A percentile compares a stretch with the other conserved stretches of the same genome.
These are phyloP conservation scores for Cercospora sp. DNA, from an alignment of 2,329 filamentous ascomycete species.

Conservation along the genomic window DNA sequence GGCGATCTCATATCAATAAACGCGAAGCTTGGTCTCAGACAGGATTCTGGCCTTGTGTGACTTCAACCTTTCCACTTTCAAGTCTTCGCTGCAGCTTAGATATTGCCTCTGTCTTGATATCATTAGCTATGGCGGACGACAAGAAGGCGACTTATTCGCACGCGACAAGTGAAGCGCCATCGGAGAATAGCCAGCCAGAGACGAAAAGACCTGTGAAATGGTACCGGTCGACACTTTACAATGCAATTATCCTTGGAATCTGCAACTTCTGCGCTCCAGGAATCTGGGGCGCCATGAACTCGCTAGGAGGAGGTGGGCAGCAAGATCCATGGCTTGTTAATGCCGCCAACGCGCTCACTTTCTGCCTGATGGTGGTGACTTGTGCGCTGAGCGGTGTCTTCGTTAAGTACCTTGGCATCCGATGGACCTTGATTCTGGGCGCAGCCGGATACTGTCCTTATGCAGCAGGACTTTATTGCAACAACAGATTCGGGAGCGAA, in stretches of 20 bases:
- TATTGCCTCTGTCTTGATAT: background rate
- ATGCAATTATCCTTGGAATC: slow-evolving; percentile 68
- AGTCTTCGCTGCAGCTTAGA: background rate
- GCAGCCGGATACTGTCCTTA: slow-evolving; percentile 71
- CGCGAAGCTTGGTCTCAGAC: background rate
- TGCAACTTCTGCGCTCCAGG: slow-evolving; percentile 71
- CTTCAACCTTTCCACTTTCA: background rate
- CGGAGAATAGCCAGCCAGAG: slow-evolving; percentile 7
- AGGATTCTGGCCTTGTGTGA: background rate
- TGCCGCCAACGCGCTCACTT: slow-evolving; percentile 68
- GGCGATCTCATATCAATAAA: background rate
- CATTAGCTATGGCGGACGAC: slow-evolving; percentile 18
- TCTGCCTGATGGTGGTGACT: slow-evolving; percentile 70
- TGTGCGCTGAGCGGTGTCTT: slow-evolving; percentile 66
- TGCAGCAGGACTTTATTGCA: slow-evolving; percentile 69
- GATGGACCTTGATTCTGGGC: slow-evolving; percentile 68
- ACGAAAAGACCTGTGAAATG: slow-evolving; percentile 39
- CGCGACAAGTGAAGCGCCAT: slow-evolving; percentile 14
- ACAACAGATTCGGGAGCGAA: slow-evolving; percentile 67
- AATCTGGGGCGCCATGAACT: slow-evolving; percentile 67
- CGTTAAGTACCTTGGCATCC: slow-evolving; percentile 69
- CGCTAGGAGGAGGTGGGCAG: slow-evolving; percentile 67
- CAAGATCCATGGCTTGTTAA: slow-evolving; percentile 67
- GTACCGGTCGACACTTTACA: slow-evolving; percentile 72
- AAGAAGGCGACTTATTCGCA: slow-evolving; percentile 16